Evolutionary conservation across 1,139 yeast genomes (phyloP).

Genomic region (Debaryomyces sp.): DNA sequence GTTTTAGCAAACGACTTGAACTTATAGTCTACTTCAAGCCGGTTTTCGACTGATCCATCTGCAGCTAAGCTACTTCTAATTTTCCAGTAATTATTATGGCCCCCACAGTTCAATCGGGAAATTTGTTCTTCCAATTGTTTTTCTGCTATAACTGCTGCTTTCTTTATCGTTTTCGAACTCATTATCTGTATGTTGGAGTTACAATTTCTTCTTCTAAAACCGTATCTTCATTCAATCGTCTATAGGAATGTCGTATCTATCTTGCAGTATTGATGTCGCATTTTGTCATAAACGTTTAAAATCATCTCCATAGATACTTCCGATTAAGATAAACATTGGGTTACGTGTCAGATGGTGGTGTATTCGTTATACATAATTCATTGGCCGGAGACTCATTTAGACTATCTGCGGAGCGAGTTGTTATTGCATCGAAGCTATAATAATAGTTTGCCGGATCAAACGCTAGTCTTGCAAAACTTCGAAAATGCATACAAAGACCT

Average conservation of each 20-base stretch:
- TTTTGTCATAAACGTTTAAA: neutral
- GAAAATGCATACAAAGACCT: slow-evolving; percentile 26
- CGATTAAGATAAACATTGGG: neutral
- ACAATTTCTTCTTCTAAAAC: neutral
- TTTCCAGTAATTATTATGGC: slow-evolving; percentile 9
- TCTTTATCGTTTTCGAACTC: neutral
- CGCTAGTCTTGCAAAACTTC: slow-evolving; percentile 28
- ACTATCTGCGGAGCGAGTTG: slow-evolving; percentile 35
- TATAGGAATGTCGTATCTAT: neutral
- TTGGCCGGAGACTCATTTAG: slow-evolving; percentile 34
- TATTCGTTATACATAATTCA: slow-evolving; percentile 42
- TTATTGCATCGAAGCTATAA: slow-evolving; percentile 41
- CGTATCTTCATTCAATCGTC: neutral
- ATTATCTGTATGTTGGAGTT: neutral
- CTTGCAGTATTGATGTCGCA: slow-evolving; percentile 1
- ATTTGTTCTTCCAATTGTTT: slow-evolving; percentile 9
- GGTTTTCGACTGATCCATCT: slow-evolving; percentile 5
- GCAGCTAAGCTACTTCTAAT: neutral
- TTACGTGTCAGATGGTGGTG: slow-evolving; percentile 27
- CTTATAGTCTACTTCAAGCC: slow-evolving; percentile 30
- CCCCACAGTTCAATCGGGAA: slow-evolving; percentile 4
- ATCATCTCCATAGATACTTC: neutral
- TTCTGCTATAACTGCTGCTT: slow-evolving; percentile 1
- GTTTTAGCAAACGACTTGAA: slow-evolving; percentile 60
- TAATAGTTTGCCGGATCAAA: slow-evolving; percentile 33